phyloP scores from a whole-genome alignment of 2,329 filamentous ascomycete species.

The Trichoderma arundinaceum region DNA sequence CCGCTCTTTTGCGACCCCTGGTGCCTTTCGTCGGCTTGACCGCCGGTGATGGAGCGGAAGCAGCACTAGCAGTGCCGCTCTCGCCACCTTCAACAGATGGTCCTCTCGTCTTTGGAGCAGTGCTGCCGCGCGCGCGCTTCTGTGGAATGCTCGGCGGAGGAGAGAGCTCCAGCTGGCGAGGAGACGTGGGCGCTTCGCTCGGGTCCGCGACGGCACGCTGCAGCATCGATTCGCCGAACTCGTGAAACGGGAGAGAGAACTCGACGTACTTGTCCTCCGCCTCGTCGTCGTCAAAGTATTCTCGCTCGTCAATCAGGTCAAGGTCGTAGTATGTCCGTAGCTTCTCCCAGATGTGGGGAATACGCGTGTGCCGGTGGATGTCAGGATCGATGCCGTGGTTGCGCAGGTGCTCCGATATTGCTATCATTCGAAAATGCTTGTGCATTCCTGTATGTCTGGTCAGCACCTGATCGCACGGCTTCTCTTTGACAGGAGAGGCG shows the following conservation, averaged over 20 bases:
- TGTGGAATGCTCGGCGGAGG: conserved; percentile 40
- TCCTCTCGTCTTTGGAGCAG: conserved; percentile 45
- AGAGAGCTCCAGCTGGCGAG: conserved; percentile 51
- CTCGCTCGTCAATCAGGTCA: conserved; percentile 82
- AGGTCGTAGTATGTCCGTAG: conserved; percentile 84
- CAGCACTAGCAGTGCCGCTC: conserved; percentile 47
- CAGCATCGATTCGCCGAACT: conserved; percentile 56
- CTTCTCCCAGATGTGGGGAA: conserved; percentile 91
- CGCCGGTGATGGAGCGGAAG: conserved; percentile 47
- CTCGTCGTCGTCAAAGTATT: conserved; percentile 66
- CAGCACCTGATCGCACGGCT: not conserved
- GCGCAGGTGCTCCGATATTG: conserved; percentile 78
- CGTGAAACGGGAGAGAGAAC: conserved; percentile 63
- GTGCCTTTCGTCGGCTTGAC: conserved; percentile 50
- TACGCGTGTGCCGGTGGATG: conserved; percentile 77
- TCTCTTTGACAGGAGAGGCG: not conserved
- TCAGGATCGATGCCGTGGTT: conserved; percentile 80
- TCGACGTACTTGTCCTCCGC: conserved; percentile 67
- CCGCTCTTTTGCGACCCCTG: conserved; percentile 52
- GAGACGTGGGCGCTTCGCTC: conserved; percentile 56
- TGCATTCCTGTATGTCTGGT: conserved; percentile 67
- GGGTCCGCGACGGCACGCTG: conserved; percentile 52
- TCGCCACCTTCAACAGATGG: conserved; percentile 57
- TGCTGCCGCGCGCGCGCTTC: conserved; percentile 54
- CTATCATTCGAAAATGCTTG: conserved; percentile 91